Evolutionary conservation across 1,284 basidiomycete species (phyloP).

Genomic region (Earliella scabrosa): DNA sequence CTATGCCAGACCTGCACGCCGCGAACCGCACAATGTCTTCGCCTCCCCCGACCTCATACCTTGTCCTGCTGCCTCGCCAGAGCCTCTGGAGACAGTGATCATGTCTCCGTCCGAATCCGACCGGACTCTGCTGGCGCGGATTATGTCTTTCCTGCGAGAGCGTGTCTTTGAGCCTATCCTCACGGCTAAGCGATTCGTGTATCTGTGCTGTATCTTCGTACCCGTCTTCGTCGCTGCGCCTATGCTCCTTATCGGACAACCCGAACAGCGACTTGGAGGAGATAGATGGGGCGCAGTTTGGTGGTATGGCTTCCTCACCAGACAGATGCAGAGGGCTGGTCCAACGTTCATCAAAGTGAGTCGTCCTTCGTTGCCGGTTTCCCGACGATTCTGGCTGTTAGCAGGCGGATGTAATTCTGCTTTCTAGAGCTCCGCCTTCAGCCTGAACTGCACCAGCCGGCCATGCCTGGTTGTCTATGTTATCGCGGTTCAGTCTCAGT

Average conservation of each 20-base stretch:
- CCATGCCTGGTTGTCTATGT: background rate
- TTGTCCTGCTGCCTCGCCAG: slow-evolving; percentile 41
- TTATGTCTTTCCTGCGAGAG: slow-evolving; percentile 51
- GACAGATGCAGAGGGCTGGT: slow-evolving; percentile 92
- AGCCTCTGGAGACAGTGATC: slow-evolving; percentile 36
- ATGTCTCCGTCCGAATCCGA: slow-evolving; percentile 68
- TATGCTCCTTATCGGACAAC: slow-evolving; percentile 82
- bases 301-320: slow-evolving; percentile 94
- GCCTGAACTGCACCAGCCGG: background rate
- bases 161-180: slow-evolving; percentile 86
- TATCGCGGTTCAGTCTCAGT: background rate
- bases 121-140: slow-evolving; percentile 46
- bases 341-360: slow-evolving; percentile 96
- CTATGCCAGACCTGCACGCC: slow-evolving; percentile 48
- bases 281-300: slow-evolving; percentile 88
- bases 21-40: slow-evolving; percentile 45
- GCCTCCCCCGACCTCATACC: slow-evolving; percentile 69
- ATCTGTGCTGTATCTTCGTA: slow-evolving; percentile 83
- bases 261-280: slow-evolving; percentile 56
- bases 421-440: background rate
- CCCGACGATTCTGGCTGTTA: no score
- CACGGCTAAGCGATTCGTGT: slow-evolving; percentile 84
- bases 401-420: no score
- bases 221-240: slow-evolving; percentile 88
- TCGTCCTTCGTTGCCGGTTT: slow-evolving; percentile 1